Evolutionary conservation across 169 alveolate species (phyloP).

Genomic region (Neospora caninum): DNA sequence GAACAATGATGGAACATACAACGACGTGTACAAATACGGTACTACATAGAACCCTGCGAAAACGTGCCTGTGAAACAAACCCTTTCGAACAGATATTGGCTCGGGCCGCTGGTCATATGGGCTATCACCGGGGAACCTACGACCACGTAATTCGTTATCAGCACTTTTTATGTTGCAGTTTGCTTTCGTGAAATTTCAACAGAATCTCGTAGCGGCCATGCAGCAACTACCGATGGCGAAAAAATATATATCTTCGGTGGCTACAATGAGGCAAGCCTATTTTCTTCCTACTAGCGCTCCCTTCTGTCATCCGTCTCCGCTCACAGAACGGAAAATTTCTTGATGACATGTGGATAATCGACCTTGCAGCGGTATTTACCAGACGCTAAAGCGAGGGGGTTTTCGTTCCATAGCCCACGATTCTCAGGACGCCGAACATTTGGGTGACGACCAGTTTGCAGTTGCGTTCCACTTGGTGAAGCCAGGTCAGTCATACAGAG

Average conservation of each 20-base stretch:
- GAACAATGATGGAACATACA: conserved; percentile 67
- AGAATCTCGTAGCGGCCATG: conserved; percentile 71
- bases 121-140: conserved; percentile 55
- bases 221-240: conserved; percentile 70
- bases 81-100: background rate
- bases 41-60: background rate
- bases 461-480: conserved; percentile 42
- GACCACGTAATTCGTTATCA: conserved; percentile 36
- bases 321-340: conserved; percentile 61
- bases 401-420: background rate
- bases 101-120: conserved; percentile 57
- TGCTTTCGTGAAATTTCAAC: background rate
- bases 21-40: conserved; percentile 69
- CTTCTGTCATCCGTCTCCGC: background rate
- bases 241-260: conserved; percentile 69
- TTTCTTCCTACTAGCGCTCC: no score
- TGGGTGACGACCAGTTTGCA: conserved; percentile 53
- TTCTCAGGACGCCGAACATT: conserved; percentile 23
- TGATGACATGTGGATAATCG: conserved; percentile 65
- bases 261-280: conserved; percentile 58
- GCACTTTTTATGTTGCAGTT: background rate
- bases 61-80: background rate
- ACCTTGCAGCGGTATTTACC: conserved; percentile 58
- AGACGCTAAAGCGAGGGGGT: background rate
- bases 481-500: background rate